Evolutionary conservation across 2,329 filamentous ascomycete species (phyloP), one percentile per base, ranked within the genome.

Genomic region (Clonostachys rhizophaga): DNA sequence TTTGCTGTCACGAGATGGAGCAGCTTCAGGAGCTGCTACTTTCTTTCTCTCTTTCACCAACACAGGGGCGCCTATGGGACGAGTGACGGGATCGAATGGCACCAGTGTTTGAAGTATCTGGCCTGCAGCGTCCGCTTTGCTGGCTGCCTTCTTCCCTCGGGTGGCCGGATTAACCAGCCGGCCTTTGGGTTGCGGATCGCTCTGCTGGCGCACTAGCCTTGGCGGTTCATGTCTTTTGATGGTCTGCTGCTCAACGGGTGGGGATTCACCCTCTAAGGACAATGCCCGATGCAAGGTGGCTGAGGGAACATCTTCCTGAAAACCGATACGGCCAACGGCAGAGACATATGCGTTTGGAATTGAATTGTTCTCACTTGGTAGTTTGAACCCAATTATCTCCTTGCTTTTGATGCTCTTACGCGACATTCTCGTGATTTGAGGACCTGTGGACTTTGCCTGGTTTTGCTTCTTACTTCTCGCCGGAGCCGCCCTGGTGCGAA

Each of bases 71-170:
- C 18, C 43, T 30, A 20, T 54, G 40, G 54, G 44, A 14, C 52
- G 40, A 12, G 49, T 49, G 14, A 56, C 50, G 10, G 63, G 54
- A 34, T 66, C 65, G 14, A 66, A 55, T 4, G 68, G 65, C 7
- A 74, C 53, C n/a, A 75, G 52, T 6, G 56, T 63, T 50, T 70
- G 65, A 10, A 76, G 75, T 20, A 66, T 62, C 47, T 69, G 66
- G 14, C 76, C 76, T 33, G 71, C 73, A 8, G 76, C 75, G 54
- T 79, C 69, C 45, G 75, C 70, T 50, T 69, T 73, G 45, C 69
- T 66, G 10, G 76, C 75, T 39, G 76, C 76, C 56, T 79, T 79
- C 49, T 65, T 74, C 34, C 76, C 76, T 54, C 76, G 65, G 11
- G 72, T 76, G 5, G 76, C 76, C 16, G 76, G 75, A 48, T 78